Conservation (phyloP, 805 yeast genomes). For the Metschnikowia picachoensis region DNA sequence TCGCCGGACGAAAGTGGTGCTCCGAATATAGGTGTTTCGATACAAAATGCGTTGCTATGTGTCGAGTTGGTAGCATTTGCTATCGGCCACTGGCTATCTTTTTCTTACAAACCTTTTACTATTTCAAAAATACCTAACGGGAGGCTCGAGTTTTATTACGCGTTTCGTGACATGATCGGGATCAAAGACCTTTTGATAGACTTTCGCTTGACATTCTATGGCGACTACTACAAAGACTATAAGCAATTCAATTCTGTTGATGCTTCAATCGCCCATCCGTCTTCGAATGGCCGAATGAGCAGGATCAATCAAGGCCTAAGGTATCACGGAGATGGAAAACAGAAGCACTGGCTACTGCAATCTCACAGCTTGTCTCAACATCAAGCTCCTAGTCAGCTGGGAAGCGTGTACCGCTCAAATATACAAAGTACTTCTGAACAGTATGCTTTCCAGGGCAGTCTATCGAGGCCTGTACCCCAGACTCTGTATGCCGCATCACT, state of each 20-base stretch:
- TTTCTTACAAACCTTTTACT: conserved; percentile 71
- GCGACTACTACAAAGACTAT: conserved; percentile 69
- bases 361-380: conserved; percentile 9
- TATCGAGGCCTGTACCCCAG: conserved; percentile 3
- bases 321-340: conserved; percentile 71
- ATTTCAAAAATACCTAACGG: conserved; percentile 61
- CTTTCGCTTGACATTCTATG: conserved; percentile 64
- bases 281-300: conserved; percentile 57
- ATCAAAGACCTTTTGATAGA: conserved; percentile 76
- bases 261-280: conserved; percentile 63
- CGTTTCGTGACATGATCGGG: conserved; percentile 75
- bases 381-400: conserved; percentile 1
- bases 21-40: conserved; percentile 48
- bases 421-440: conserved; percentile 29
- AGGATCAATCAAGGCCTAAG: conserved; percentile 81
- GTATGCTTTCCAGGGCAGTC: conserved; percentile 17
- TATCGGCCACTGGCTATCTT: conserved; percentile 82
- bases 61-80: conserved; percentile 85
- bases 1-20: conserved; percentile 24
- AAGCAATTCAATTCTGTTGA: conserved; percentile 80
- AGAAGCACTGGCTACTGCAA: conserved; percentile 71
- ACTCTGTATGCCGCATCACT: conserved; percentile 26
- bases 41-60: conserved; percentile 78
- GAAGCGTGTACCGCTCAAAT: conserved; percentile 6
- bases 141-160: conserved; percentile 55